Base-by-base conservation (phyloP, 1,139 yeast genomes). In the Yamadazyma blattariae region DNA sequence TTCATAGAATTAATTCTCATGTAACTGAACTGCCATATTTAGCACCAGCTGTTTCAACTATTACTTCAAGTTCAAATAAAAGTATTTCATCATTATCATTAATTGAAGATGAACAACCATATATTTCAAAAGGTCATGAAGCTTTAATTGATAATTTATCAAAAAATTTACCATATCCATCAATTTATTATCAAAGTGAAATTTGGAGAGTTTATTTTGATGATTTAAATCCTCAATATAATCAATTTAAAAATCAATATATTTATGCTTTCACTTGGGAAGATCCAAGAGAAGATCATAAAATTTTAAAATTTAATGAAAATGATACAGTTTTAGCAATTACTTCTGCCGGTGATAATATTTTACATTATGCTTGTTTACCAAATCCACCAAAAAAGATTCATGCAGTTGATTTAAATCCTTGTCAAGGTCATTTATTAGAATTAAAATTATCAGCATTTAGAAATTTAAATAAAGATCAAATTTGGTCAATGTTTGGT, bases 211-310 rank as follows among this genome's bases (percentile, higher is more conserved):
- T 84, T 27, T 85, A 79, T 59, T 85, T 80, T 52, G 88, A 85
- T 57, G 90, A 82, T 49, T 59, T 77, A 47, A 77, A 77, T 49
- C 77, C 83, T 9, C 74, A 74, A 50, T 82, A 82, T 52, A 75
- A 74, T 32, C 90, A 84, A 56, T 85, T 85, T 65, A 78, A 74
- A 40, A 72, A 82, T 54, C 89, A 84, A 59, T 85, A 83, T 57
- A 85, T 85, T 40, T 85, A 85, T 54, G 90, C 95, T 3, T 85
- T 85, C 60, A 85, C 94, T 8, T 85, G 95, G 95, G 95, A 85
- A 60, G 95, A 85, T 55, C 95, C 95, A 23, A 72, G 84, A 39
- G 94, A 83, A 59, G 95, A 85, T 59, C 74, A 79, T 44, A 70
- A 71, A 29, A 80, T 85, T 40, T 68, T 85, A 47, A 72, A 79